These are phyloP conservation scores for Asterella californica DNA, from an alignment of 225 moss, liverwort and hornwort species.

Conservation along the genomic window DNA sequence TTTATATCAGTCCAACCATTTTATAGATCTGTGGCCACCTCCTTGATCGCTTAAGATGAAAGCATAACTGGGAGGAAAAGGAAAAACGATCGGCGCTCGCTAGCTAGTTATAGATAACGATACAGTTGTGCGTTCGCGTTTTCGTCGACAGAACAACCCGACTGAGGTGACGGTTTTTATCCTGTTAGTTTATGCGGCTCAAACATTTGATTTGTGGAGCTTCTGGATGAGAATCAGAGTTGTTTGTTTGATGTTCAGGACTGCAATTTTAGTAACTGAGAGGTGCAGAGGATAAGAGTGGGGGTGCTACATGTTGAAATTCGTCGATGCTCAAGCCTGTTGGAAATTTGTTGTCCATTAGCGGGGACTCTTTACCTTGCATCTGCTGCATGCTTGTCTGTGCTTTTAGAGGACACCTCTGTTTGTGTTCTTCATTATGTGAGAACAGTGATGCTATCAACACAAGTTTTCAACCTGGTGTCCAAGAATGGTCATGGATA, in stretches of 20 bases:
- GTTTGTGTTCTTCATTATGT: neutral
- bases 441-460: neutral
- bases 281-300: neutral
- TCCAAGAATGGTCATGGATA: neutral
- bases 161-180: slow-evolving; percentile 18
- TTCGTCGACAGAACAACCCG: too few relatives aligned
- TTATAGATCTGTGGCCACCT: too few relatives aligned
- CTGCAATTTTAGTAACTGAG: neutral
- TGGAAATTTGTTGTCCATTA: neutral
- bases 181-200: slow-evolving; percentile 15
- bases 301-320: neutral
- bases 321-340: neutral
- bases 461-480: neutral
- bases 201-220: slow-evolving; percentile 2
- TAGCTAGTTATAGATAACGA: too few relatives aligned
- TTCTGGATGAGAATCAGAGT: slow-evolving; percentile 2
- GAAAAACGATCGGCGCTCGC: too few relatives aligned
- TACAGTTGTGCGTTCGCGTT: too few relatives aligned
- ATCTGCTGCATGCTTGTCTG: neutral
- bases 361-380: neutral
- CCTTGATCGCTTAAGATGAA: too few relatives aligned
- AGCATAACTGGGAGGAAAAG: too few relatives aligned
- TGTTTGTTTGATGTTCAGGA: neutral
- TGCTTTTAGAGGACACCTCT: neutral
- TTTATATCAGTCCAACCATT: too few relatives aligned